phyloP scores from a whole-genome alignment of 441 rosid species.

The Capsella rubella region DNA sequence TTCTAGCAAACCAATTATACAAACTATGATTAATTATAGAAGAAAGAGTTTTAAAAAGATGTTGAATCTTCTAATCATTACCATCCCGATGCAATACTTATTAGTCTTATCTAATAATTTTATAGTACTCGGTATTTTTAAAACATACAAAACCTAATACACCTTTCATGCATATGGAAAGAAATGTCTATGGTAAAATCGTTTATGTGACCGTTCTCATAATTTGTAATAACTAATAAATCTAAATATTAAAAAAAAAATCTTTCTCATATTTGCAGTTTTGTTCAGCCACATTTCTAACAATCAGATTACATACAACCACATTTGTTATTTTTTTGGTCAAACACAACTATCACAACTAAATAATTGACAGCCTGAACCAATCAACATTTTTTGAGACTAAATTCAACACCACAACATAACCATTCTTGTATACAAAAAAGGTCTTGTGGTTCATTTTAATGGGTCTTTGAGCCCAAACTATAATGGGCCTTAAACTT shows the following conservation, averaged over 20 bases:
- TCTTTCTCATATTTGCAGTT: not conserved
- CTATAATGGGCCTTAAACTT: conserved; percentile 14
- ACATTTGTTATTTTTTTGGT: not conserved
- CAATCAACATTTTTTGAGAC: not conserved
- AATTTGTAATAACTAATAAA: no score
- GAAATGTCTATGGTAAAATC: no score
- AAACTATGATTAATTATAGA: not conserved
- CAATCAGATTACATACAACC: not conserved
- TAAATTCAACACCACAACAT: conserved; percentile 12
- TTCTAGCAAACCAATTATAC: not conserved
- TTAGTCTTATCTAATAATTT: not conserved
- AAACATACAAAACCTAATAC: not conserved
- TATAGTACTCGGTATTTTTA: not conserved
- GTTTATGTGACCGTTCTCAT: no score
- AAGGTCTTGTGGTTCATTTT: not conserved
- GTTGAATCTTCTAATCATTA: not conserved
- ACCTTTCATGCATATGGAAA: no score
- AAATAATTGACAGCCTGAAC: not conserved
- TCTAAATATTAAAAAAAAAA: no score
- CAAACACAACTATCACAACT: not conserved
- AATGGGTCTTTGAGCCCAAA: conserved; percentile 1
- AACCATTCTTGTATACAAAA: not conserved
- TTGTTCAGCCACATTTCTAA: not conserved
- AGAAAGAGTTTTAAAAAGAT: not conserved
- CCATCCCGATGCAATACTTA: not conserved